Percentiles rank a stretch among this genome's conserved stretches.
These are phyloP conservation scores for Nannizziopsis barbatae DNA, from an alignment of 2,329 filamentous ascomycete species.

Conservation along the genomic window DNA sequence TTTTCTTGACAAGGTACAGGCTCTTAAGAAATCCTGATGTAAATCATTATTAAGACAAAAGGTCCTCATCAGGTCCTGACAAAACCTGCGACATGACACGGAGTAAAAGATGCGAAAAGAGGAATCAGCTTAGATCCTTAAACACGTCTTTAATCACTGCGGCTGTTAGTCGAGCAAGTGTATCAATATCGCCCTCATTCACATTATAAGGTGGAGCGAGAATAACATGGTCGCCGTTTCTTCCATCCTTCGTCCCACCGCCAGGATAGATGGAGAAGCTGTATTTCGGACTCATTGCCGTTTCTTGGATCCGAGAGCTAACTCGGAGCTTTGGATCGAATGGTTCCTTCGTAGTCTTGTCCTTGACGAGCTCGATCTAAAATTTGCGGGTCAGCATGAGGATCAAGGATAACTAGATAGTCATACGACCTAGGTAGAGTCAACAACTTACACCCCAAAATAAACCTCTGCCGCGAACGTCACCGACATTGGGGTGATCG, in stretches of 20 bases:
- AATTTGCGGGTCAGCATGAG: background rate
- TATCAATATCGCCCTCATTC: conserved; percentile 44
- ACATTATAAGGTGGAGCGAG: conserved; percentile 59
- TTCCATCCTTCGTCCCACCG: conserved; percentile 48
- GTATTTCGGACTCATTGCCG: conserved; percentile 35
- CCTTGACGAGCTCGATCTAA: conserved; percentile 47
- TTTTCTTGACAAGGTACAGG: no score
- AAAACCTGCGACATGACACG: no score
- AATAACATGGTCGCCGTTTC: conserved; percentile 57
- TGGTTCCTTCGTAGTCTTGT: conserved; percentile 44
- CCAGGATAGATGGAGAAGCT: conserved; percentile 55
- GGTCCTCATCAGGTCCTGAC: no score
- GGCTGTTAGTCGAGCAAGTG: conserved; percentile 43
- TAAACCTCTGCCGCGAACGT: conserved; percentile 48
- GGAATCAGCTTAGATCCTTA: background rate
- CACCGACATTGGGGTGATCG: conserved; percentile 42
- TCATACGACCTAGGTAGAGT: no score
- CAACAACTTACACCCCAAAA: conserved; percentile 46
- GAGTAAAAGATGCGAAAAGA: no score
- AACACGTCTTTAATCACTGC: conserved; percentile 46
- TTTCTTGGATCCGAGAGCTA: conserved; percentile 41
- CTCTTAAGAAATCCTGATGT: no score
- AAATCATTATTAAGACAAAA: no score
- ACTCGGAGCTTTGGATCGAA: conserved; percentile 40
- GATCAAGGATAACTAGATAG: background rate